Evolutionary conservation across 805 yeast species (phyloP).

Genomic region (Barnettozyma sucrosica): DNA sequence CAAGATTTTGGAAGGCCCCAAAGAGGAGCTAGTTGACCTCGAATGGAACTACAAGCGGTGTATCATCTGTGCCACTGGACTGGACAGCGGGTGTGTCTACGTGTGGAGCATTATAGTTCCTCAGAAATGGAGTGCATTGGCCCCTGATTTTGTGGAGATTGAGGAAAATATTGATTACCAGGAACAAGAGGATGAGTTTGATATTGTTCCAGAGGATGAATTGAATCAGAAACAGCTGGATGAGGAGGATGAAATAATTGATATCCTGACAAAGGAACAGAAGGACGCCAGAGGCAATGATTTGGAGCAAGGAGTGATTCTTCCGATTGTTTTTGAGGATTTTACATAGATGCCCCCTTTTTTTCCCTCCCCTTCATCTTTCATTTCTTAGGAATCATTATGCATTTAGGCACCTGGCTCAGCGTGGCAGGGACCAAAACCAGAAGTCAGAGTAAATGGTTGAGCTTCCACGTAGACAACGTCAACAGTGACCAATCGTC

Average conservation of each 20-base stretch:
- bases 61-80: slow-evolving; percentile 73
- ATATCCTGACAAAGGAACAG: slow-evolving; percentile 57
- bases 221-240: slow-evolving; percentile 54
- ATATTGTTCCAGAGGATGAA: slow-evolving; percentile 63
- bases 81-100: slow-evolving; percentile 78
- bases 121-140: slow-evolving; percentile 93
- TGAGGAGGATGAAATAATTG: slow-evolving; percentile 62
- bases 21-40: slow-evolving; percentile 79
- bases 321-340: slow-evolving; percentile 41
- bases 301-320: slow-evolving; percentile 48
- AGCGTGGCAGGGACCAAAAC: no score
- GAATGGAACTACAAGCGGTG: slow-evolving; percentile 81
- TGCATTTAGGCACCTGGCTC: no score
- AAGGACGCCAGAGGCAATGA: slow-evolving; percentile 72
- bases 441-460: no score
- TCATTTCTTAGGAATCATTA: no score
- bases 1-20: slow-evolving; percentile 85
- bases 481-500: no score
- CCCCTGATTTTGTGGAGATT: slow-evolving; percentile 93
- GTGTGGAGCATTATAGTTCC: slow-evolving; percentile 79
- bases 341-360: slow-evolving; percentile 14
- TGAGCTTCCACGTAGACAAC: no score
- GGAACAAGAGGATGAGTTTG: slow-evolving; percentile 90
- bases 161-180: slow-evolving; percentile 86
- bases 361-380: no score